Evolutionary conservation across 192 early-diverging fungal species (phyloP).

Genomic region (Mortierella claussenii): DNA sequence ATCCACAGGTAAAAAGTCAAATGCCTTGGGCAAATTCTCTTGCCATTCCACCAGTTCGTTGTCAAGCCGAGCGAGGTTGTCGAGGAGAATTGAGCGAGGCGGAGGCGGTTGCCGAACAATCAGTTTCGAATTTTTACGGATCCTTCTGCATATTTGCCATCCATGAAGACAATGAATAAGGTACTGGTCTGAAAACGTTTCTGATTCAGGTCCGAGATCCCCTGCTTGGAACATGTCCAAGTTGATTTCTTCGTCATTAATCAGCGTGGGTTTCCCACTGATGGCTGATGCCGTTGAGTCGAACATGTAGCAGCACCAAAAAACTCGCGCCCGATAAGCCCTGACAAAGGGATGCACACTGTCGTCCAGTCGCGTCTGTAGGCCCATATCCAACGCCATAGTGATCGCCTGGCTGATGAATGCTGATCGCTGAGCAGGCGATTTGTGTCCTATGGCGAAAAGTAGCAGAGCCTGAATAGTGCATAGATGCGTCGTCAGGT

Average conservation of each 20-base stretch:
- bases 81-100: conserved; percentile 16
- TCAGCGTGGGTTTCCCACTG: conserved; percentile 36
- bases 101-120: conserved; percentile 26
- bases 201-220: conserved; percentile 39
- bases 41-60: conserved; percentile 49
- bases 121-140: conserved; percentile 48
- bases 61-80: conserved; percentile 35
- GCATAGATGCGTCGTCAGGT: conserved; percentile 46
- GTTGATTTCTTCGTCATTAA: conserved; percentile 45
- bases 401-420: conserved; percentile 52
- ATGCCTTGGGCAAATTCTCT: conserved; percentile 22
- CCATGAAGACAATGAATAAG: conserved; percentile 46
- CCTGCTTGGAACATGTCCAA: conserved; percentile 38
- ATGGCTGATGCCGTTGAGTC: conserved; percentile 47
- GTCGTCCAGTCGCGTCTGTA: conserved; percentile 31
- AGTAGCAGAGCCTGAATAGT: conserved; percentile 41
- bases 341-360: conserved; percentile 16
- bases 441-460: conserved; percentile 51
- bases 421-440: conserved; percentile 41
- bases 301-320: conserved; percentile 49
- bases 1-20: conserved; percentile 31
- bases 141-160: conserved; percentile 40
- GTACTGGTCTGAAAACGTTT: conserved; percentile 47
- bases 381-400: conserved; percentile 49
- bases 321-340: conserved; percentile 38